Conservation (phyloP, 1,284 basidiomycete species). For the Boletus holoroseus region DNA sequence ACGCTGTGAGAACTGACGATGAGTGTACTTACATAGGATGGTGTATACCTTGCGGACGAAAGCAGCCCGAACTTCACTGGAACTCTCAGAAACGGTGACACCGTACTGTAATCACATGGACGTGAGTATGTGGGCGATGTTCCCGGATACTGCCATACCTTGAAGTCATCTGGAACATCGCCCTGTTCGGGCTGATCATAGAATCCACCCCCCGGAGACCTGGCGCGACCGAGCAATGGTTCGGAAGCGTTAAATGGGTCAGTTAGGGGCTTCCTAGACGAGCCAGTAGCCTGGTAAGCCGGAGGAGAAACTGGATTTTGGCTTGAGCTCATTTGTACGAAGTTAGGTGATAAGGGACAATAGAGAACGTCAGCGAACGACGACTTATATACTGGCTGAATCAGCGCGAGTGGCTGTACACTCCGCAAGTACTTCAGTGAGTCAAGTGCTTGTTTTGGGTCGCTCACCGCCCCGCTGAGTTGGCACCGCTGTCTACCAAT, state of each 20-base stretch:
- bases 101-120: constrained; percentile 53
- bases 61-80: constrained; percentile 63
- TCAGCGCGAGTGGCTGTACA: constrained; percentile 28
- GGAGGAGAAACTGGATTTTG: constrained; percentile 52
- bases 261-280: constrained; percentile 33
- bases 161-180: constrained; percentile 80
- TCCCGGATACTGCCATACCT: constrained; percentile 41
- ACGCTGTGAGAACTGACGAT: neutral
- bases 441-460: constrained; percentile 5
- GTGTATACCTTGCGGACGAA: constrained; percentile 80
- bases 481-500: neutral
- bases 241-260: constrained; percentile 35
- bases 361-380: constrained; percentile 2
- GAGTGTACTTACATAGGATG: constrained; percentile 61
- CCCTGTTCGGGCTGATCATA: constrained; percentile 65
- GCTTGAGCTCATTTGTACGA: constrained; percentile 29
- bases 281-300: constrained; percentile 39
- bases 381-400: constrained; percentile 22
- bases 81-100: constrained; percentile 68
- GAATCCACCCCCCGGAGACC: constrained; percentile 46
- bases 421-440: too few relatives aligned
- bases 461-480: constrained; percentile 1
- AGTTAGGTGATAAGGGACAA: constrained; percentile 24
- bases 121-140: constrained; percentile 6
- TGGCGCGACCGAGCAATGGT: constrained; percentile 46